A percentile compares a stretch with the other conserved stretches of the same genome.
phyloP scores from a whole-genome alignment of 2,329 filamentous ascomycete species.

The Exophiala sideris region DNA sequence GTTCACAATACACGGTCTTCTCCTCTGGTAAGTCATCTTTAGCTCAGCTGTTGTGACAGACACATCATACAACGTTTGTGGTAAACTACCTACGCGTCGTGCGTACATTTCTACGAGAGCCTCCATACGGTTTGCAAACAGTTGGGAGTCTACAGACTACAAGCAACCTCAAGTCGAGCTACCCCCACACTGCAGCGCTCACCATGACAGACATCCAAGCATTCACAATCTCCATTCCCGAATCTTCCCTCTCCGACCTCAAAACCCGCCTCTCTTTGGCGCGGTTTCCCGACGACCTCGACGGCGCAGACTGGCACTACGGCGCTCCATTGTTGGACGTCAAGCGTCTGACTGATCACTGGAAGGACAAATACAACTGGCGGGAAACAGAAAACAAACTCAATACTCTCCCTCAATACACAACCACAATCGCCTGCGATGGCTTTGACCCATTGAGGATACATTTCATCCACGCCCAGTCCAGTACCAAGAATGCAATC shows the following conservation, averaged over 20 bases:
- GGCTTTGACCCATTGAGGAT: constrained; percentile 25
- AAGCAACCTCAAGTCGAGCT: too few species aligned
- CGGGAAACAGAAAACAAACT: constrained; percentile 55
- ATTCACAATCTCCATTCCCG: constrained; percentile 52
- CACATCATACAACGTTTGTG: too few species aligned
- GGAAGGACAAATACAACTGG: constrained; percentile 61
- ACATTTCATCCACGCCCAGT: constrained; percentile 39
- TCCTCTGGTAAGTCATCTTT: too few species aligned
- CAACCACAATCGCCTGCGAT: constrained; percentile 34
- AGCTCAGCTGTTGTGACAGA: too few species aligned
- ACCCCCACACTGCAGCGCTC: neutral
- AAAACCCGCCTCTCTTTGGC: constrained; percentile 54
- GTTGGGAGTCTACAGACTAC: too few species aligned
- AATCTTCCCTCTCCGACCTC: constrained; percentile 49
- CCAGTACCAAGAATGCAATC: constrained; percentile 24
- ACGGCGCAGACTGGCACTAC: constrained; percentile 53
- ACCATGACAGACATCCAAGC: constrained; percentile 28
- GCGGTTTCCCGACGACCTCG: constrained; percentile 57
- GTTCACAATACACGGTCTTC: too few species aligned
- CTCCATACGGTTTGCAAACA: too few species aligned
- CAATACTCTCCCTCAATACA: constrained; percentile 61
- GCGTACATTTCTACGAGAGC: too few species aligned
- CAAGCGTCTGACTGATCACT: constrained; percentile 56
- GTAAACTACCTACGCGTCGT: too few species aligned
- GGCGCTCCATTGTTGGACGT: constrained; percentile 60